Evolutionary conservation across 805 yeast genomes (phyloP).

Genomic region (Candida coleopterorum): DNA sequence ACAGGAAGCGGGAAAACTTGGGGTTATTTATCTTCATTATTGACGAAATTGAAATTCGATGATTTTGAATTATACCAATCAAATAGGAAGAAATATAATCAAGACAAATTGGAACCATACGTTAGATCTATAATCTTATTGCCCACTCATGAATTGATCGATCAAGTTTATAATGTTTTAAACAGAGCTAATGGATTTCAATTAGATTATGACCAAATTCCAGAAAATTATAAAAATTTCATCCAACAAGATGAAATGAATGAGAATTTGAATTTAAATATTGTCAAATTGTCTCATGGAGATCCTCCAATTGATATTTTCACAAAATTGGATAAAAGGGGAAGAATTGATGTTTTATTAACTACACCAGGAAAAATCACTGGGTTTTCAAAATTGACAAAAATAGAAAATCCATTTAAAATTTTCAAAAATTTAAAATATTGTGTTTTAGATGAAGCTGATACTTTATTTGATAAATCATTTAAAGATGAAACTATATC

Average conservation of each 20-base stretch:
- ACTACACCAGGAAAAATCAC: conserved; percentile 81
- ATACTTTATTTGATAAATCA: conserved; percentile 79
- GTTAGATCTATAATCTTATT: conserved; percentile 73
- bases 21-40: conserved; percentile 76
- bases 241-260: conserved; percentile 16
- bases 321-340: conserved; percentile 32
- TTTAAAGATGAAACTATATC: conserved; percentile 64
- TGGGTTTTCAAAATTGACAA: conserved; percentile 29
- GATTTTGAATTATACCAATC: conserved; percentile 30
- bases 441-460: conserved; percentile 89
- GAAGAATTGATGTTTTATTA: conserved; percentile 70
- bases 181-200: conserved; percentile 22
- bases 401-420: conserved; percentile 28
- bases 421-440: conserved; percentile 45
- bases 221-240: conserved; percentile 18
- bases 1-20: conserved; percentile 97
- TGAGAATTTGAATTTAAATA: conserved; percentile 35
- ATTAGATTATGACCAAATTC: conserved; percentile 18
- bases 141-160: conserved; percentile 86
- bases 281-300: conserved; percentile 60
- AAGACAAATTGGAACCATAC: conserved; percentile 22
- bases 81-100: conserved; percentile 15
- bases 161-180: conserved; percentile 60
- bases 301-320: conserved; percentile 51
- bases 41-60: conserved; percentile 62